Percentiles rank a stretch among this genome's conserved stretches.
These are phyloP conservation scores for Malassezia sp. DNA, from an alignment of 1,284 basidiomycete species.

Conservation along the genomic window DNA sequence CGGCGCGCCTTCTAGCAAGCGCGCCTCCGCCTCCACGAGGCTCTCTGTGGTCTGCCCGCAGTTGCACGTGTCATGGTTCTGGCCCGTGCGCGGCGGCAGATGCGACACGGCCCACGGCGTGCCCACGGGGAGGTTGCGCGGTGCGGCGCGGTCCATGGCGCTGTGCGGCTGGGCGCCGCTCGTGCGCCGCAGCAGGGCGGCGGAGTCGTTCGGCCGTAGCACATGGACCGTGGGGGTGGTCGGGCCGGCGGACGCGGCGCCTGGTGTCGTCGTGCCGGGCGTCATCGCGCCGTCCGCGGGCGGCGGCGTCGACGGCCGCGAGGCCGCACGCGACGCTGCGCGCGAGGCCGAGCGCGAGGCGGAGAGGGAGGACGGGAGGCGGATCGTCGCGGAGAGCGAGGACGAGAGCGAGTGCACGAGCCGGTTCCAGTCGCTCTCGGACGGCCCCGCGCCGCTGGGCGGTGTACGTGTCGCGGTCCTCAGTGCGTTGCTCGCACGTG, in stretches of 20 bases:
- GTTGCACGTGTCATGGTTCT: conserved; percentile 37
- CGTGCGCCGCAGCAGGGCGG: not conserved
- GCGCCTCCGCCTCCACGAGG: conserved; percentile 35
- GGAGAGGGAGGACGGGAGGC: conserved; percentile 7
- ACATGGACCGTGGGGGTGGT: conserved; percentile 7
- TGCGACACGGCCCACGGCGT: conserved; percentile 38
- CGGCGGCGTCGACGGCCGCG: not conserved
- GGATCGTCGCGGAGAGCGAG: conserved; percentile 15
- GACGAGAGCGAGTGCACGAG: conserved; percentile 25
- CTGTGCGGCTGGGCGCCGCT: not conserved
- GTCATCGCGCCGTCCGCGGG: not conserved
- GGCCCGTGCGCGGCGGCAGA: conserved; percentile 33
- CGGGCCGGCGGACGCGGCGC: not conserved
- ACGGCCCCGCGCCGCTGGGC: not conserved
- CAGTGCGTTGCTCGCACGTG: not conserved
- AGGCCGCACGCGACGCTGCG: conserved; percentile 6
- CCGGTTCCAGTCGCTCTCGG: conserved; percentile 10
- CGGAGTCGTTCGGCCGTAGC: conserved; percentile 6
- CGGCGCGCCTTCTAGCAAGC: conserved; percentile 36
- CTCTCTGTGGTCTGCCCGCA: conserved; percentile 37
- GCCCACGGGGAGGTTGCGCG: conserved; percentile 31
- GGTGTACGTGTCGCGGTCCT: conserved; percentile 9
- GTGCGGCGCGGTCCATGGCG: conserved; percentile 17
- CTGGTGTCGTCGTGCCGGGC: too few species aligned
- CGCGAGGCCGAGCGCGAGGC: conserved; percentile 22